phyloP scores from a whole-genome alignment of 1,284 basidiomycete species.

The Dichomitus squalens region DNA sequence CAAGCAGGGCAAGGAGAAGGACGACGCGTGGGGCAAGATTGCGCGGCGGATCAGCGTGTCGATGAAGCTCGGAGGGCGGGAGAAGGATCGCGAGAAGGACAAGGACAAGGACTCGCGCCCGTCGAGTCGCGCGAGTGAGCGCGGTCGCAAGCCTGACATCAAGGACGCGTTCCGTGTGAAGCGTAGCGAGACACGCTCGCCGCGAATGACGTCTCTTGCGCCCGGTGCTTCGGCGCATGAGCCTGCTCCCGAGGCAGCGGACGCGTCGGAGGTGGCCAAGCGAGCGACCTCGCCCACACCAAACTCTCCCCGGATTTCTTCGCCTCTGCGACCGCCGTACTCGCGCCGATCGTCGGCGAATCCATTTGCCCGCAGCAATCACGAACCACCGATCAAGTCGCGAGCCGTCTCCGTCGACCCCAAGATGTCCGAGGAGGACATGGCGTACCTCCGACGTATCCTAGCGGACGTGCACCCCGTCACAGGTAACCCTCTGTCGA shows the following conservation, averaged over 20 bases:
- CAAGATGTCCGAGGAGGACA: constrained; percentile 55
- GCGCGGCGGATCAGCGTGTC: constrained; percentile 57
- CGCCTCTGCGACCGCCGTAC: constrained; percentile 9
- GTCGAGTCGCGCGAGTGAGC: constrained; percentile 20
- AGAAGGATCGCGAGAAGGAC: constrained; percentile 26
- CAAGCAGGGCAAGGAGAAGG: constrained; percentile 35
- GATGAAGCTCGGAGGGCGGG: constrained; percentile 47
- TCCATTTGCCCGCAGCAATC: constrained; percentile 18
- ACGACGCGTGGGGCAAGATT: constrained; percentile 59
- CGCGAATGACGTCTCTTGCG: constrained; percentile 9
- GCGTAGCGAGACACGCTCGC: constrained; percentile 11
- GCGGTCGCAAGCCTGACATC: constrained; percentile 20
- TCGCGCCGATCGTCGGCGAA: constrained; percentile 16
- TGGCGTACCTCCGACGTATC: constrained; percentile 64
- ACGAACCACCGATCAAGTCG: constrained; percentile 9
- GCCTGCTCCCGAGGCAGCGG: constrained; percentile 16
- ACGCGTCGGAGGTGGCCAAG: constrained; percentile 10
- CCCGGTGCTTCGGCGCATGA: constrained; percentile 17
- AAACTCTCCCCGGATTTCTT: constrained; percentile 4
- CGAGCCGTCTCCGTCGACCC: constrained; percentile 45
- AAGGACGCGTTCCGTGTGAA: constrained; percentile 24
- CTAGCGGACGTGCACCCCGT: constrained; percentile 58
- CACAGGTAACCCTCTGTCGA: constrained; percentile 42
- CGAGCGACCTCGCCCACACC: constrained; percentile 7
- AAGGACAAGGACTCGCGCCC: constrained; percentile 24